Evolutionary conservation across 2,329 filamentous ascomycete genomes (phyloP).

Genomic region (Aspergillus sp.): DNA sequence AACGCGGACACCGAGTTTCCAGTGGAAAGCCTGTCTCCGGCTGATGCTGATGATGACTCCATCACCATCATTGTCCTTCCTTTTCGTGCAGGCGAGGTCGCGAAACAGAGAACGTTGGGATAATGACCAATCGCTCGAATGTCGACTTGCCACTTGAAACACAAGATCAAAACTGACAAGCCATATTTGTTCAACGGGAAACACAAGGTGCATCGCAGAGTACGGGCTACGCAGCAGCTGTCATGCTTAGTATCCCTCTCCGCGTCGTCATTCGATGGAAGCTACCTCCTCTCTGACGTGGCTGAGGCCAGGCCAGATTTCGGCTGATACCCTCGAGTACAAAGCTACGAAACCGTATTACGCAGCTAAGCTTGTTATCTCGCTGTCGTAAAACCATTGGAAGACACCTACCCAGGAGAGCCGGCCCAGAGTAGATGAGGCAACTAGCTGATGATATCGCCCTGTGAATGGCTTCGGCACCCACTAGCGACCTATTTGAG

Average conservation of each 20-base stretch:
- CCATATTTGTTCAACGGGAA: background rate
- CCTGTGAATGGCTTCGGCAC: background rate
- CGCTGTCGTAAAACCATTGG: background rate
- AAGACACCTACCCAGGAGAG: background rate
- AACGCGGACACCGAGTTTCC: background rate
- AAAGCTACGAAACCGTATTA: background rate
- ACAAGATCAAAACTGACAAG: background rate
- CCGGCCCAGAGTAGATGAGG: background rate
- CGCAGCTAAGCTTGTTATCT: background rate
- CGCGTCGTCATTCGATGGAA: slow-evolving; percentile 9
- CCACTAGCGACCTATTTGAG: background rate
- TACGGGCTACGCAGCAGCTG: slow-evolving; percentile 11
- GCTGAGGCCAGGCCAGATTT: slow-evolving; percentile 4
- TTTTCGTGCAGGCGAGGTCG: background rate
- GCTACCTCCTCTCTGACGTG: slow-evolving; percentile 14
- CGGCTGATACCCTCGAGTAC: background rate
- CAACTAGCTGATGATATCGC: background rate
- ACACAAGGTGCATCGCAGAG: slow-evolving; percentile 10
- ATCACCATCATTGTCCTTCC: background rate
- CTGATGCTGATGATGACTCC: background rate
- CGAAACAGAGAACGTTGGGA: background rate
- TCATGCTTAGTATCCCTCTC: slow-evolving; percentile 11
- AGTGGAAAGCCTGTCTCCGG: background rate
- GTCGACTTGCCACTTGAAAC: slow-evolving; percentile 6
- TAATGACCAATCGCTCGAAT: slow-evolving; percentile 7